Percentiles rank a stretch among this genome's conserved stretches.
Evolutionary conservation across 2,329 filamentous ascomycete species (phyloP).

Genomic region (Penicillium sp.): DNA sequence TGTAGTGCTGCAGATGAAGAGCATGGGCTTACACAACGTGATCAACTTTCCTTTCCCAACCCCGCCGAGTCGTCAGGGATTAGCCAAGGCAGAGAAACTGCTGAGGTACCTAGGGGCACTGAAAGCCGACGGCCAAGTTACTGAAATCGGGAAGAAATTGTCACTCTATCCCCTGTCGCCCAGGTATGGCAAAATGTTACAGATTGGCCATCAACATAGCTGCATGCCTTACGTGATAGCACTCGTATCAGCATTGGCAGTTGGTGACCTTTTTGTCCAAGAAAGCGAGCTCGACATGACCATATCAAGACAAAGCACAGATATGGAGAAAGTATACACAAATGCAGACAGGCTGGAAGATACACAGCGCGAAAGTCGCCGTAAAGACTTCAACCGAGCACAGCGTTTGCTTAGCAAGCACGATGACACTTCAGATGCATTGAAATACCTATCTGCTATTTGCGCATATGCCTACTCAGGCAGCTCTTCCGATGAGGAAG

Average conservation of each 20-base stretch:
- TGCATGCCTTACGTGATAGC: slow-evolving; percentile 84
- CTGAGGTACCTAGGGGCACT: slow-evolving; percentile 82
- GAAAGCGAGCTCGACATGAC: slow-evolving; percentile 70
- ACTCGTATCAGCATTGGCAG: slow-evolving; percentile 81
- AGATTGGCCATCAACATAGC: slow-evolving; percentile 76
- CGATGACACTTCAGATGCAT: slow-evolving; percentile 79
- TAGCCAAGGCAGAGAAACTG: slow-evolving; percentile 80
- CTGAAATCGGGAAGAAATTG: slow-evolving; percentile 73
- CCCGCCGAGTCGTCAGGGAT: slow-evolving; percentile 69
- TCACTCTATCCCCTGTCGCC: slow-evolving; percentile 87
- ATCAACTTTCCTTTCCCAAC: slow-evolving; percentile 96
- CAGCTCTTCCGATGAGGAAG: slow-evolving; percentile 36
- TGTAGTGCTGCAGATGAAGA: slow-evolving; percentile 88
- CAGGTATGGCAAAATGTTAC: slow-evolving; percentile 85
- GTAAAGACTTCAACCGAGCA: slow-evolving; percentile 64
- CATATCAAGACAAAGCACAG: slow-evolving; percentile 42
- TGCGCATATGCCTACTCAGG: slow-evolving; percentile 78
- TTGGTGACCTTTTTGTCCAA: slow-evolving; percentile 80
- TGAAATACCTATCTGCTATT: slow-evolving; percentile 85
- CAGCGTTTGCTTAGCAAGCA: slow-evolving; percentile 75
- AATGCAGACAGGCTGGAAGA: slow-evolving; percentile 70
- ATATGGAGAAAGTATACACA: slow-evolving; percentile 44
- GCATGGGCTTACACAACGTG: slow-evolving; percentile 86
- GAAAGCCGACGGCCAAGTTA: slow-evolving; percentile 67
- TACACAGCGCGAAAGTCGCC: slow-evolving; percentile 61